Percentiles rank a stretch among this genome's conserved stretches.
These are phyloP conservation scores for Nemania serpens DNA, from an alignment of 2,329 filamentous ascomycete species.

Conservation along the genomic window DNA sequence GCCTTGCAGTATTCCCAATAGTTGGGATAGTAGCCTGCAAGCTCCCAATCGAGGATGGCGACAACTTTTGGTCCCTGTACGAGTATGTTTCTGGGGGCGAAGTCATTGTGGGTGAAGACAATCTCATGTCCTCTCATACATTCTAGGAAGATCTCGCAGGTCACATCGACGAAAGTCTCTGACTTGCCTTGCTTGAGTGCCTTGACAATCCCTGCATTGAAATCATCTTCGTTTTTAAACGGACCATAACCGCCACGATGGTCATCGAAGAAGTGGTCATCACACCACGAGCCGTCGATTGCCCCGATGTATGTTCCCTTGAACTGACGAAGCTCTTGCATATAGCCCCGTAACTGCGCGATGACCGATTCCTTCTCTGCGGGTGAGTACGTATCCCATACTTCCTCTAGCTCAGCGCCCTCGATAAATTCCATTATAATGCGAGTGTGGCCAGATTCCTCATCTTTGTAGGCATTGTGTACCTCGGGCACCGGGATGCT, in stretches of 20 bases:
- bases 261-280: conserved; percentile 14
- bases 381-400: conserved; percentile 20
- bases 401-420: conserved; percentile 16
- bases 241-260: conserved; percentile 10
- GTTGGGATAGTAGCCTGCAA: conserved; percentile 25
- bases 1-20: conserved; percentile 30
- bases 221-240: conserved; percentile 14
- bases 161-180: conserved; percentile 1
- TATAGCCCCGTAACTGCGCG: conserved; percentile 13
- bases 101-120: conserved; percentile 24
- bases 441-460: conserved; percentile 19
- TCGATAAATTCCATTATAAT: conserved; percentile 27
- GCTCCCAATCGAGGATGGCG: conserved; percentile 26
- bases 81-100: conserved; percentile 26
- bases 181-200: conserved; percentile 12
- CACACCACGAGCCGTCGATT: conserved; percentile 18
- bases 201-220: conserved; percentile 19
- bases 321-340: conserved; percentile 19
- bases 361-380: conserved; percentile 19
- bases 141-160: conserved; percentile 18
- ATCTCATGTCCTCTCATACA: conserved; percentile 21
- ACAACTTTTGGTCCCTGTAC: conserved; percentile 25
- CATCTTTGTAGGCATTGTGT: conserved; percentile 23
- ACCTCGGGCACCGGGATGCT: conserved; percentile 24
- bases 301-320: conserved; percentile 18